These are phyloP conservation scores for Neonectria coccinea DNA, from an alignment of 2,329 filamentous ascomycete species.

Conservation along the genomic window DNA sequence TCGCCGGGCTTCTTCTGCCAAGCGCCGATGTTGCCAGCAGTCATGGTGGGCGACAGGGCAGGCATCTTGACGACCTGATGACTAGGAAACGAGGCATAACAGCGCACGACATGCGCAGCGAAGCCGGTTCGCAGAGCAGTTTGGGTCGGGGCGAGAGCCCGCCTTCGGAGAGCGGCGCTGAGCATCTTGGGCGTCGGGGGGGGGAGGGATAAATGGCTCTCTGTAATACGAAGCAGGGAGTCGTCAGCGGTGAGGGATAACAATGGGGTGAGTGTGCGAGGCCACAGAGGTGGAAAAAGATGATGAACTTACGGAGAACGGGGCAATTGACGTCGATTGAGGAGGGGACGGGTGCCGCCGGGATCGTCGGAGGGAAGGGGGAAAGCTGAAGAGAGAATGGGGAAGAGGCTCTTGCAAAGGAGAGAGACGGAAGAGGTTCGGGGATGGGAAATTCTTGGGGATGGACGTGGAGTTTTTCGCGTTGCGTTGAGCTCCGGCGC, in stretches of 20 bases:
- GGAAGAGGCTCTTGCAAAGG: constrained; percentile 43
- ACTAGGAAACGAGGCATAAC: constrained; percentile 87
- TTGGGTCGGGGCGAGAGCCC: constrained; percentile 65
- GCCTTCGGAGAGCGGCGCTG: constrained; percentile 72
- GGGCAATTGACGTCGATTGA: constrained; percentile 44
- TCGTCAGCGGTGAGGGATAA: constrained; percentile 37
- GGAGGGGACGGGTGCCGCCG: constrained; percentile 37
- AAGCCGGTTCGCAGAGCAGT: constrained; percentile 64
- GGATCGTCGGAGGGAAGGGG: constrained; percentile 36
- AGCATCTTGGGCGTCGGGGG: constrained; percentile 60
- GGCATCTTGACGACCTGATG: constrained; percentile 98
- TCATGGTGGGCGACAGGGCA: constrained; percentile 97
- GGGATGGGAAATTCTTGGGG: constrained; percentile 55
- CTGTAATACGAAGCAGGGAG: constrained; percentile 31
- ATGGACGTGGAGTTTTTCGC: constrained; percentile 55
- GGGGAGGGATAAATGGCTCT: constrained; percentile 47
- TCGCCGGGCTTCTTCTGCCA: constrained; percentile 99
- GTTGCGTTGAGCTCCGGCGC: constrained; percentile 56
- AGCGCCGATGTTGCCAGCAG: constrained; percentile 91
- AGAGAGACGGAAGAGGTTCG: constrained; percentile 44
- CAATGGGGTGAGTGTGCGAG: constrained; percentile 18
- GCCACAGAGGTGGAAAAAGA: constrained; percentile 28
- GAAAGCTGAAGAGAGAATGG: constrained; percentile 48
- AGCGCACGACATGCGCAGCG: constrained; percentile 68
- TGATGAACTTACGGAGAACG: constrained; percentile 38